Evolutionary conservation across 768 basidiomycete genomes (phyloP).

Genomic region (Tubosaeta brunneosetosa): DNA sequence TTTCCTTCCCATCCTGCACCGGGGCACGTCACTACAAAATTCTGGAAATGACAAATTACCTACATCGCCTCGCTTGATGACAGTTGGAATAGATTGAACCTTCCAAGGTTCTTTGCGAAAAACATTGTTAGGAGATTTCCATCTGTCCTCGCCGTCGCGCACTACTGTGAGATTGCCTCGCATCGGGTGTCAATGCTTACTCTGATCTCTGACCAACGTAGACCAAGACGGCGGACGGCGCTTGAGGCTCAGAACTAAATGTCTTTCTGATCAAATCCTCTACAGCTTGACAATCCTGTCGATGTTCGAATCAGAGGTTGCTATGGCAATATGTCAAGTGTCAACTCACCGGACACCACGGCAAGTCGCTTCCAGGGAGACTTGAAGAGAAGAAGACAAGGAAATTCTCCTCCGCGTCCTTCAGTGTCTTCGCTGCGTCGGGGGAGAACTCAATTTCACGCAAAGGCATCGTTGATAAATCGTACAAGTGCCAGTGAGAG

Average conservation of each 20-base stretch:
- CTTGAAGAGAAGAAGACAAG: conserved; percentile 71
- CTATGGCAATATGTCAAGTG: not conserved
- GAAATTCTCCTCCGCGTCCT: conserved; percentile 44
- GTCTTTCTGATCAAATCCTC: conserved; percentile 49
- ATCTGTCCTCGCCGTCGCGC: conserved; percentile 38
- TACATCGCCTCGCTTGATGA: conserved; percentile 58
- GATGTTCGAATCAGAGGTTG: conserved; percentile 8
- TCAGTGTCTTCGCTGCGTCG: conserved; percentile 33
- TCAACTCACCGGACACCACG: conserved; percentile 67
- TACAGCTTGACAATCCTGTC: conserved; percentile 64
- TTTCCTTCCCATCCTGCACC: conserved; percentile 24
- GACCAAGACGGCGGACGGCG: conserved; percentile 54
- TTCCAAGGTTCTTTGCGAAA: conserved; percentile 65
- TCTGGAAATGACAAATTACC: conserved; percentile 20
- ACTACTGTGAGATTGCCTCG: not conserved
- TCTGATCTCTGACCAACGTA: conserved; percentile 63
- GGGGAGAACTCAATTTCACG: conserved; percentile 33
- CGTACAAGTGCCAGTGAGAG: not conserved
- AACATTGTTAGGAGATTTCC: conserved; percentile 55
- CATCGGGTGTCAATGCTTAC: conserved; percentile 38
- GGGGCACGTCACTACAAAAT: not conserved
- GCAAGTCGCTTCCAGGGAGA: conserved; percentile 41
- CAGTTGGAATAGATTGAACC: conserved; percentile 57
- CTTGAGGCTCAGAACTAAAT: conserved; percentile 39
- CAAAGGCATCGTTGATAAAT: conserved; percentile 44